Evolutionary conservation across 108 stramenopile species (phyloP), one percentile per base, ranked within the genome.

Genomic region (Skeletonema marinoi): DNA sequence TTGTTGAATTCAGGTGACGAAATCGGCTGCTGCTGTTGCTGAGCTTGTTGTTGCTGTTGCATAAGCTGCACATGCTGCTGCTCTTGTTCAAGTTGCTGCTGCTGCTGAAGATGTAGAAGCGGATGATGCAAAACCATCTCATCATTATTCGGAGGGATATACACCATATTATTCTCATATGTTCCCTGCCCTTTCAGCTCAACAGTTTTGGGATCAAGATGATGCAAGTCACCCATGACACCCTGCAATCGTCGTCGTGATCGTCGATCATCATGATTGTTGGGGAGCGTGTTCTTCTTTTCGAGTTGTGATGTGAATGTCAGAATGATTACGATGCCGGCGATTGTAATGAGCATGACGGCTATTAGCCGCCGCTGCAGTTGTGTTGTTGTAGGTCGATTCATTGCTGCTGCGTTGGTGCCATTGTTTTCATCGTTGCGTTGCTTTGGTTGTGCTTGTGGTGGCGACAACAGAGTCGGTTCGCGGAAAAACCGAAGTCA

Each of bases 191-290:
- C 16, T n/a, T 46, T 46, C 4, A 46, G 16, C 44, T 46, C 44
- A 38, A 64, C 32, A 39, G 63, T 64, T 35, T 64, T 64, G 63
- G 63, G 63, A 39, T 64, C 63, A 56, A 56, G 54, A 56, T 50
- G 17, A 19, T 19, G 14, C 0, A 33, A 29, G 9, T 64, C 25
- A 29, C 63, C 63, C 41, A 38, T 64, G 32, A 39, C 60, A 31
- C 60, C 32, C 32, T 35, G 63, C 33, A 39, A 8, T 29, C 32
- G 35, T 38, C 63, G 35, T 64, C 63, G 63, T 19, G 54, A 29
- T 56, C 25, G 25, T 25, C n/a, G 9, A 56, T 21, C n/a, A 25
- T 25, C 39, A 41, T 10, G 39, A 21, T 3, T 56, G 6, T 56
- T 25, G 54, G 1, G 1, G 25, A 25, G 21, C 6, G 6, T 56